Conservation (phyloP, 2,329 filamentous ascomycete species). For the Neurospora sp. region DNA sequence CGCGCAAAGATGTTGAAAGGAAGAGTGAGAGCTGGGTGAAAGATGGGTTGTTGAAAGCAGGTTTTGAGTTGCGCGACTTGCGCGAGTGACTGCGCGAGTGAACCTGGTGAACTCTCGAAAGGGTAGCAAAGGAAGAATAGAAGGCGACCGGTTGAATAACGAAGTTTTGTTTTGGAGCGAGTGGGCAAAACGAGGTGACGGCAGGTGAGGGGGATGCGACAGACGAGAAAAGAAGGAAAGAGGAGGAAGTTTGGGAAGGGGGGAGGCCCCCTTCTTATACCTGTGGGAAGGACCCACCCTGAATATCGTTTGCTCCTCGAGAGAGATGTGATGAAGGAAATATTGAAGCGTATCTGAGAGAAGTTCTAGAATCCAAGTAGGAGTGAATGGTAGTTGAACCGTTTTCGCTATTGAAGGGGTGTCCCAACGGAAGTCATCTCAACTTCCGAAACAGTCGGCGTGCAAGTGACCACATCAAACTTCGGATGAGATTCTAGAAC, state of each 20-base stretch:
- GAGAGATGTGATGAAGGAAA: neutral
- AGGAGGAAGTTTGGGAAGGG: neutral
- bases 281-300: neutral
- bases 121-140: neutral
- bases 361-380: neutral
- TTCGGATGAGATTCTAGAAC: neutral
- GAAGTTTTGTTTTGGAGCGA: neutral
- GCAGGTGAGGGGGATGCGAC: neutral
- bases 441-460: neutral
- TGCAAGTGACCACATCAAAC: neutral
- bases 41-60: neutral
- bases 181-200: neutral
- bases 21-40: neutral
- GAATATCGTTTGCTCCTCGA: neutral
- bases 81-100: neutral
- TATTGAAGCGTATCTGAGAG: neutral
- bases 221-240: neutral
- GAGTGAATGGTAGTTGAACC: neutral
- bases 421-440: neutral
- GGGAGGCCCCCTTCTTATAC: neutral
- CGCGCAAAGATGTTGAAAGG: neutral
- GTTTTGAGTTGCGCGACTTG: neutral
- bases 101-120: neutral
- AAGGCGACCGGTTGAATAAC: neutral
- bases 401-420: neutral